These are phyloP conservation scores for Pezicula carpinea DNA, from an alignment of 2,329 filamentous ascomycete species.

Conservation along the genomic window DNA sequence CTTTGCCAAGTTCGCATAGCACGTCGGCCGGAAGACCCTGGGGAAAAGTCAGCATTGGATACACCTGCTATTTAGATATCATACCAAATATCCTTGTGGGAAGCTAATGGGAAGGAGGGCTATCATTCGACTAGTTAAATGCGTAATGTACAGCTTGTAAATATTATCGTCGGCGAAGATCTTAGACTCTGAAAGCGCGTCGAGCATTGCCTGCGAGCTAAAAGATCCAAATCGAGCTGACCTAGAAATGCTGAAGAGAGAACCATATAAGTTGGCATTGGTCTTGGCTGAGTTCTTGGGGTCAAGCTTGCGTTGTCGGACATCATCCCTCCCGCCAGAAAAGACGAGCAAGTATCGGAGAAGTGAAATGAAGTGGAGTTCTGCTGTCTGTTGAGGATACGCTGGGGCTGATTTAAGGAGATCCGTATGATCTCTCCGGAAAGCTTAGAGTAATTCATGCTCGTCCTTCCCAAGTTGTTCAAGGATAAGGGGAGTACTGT, in stretches of 20 bases:
- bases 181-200: slow-evolving; percentile 9
- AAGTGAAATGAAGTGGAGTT: slow-evolving; percentile 5
- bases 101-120: slow-evolving; percentile 1
- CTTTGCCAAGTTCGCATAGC: slow-evolving; percentile 1
- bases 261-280: slow-evolving; percentile 6
- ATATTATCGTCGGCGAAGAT: slow-evolving; percentile 4
- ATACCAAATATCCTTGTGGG: slow-evolving; percentile 6
- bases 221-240: slow-evolving; percentile 6
- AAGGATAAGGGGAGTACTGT: slow-evolving; percentile 4
- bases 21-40: slow-evolving; percentile 2
- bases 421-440: slow-evolving; percentile 6
- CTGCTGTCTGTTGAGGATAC: background rate
- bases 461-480: slow-evolving; percentile 9
- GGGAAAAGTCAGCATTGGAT: slow-evolving; percentile 3
- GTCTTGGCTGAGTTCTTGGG: slow-evolving; percentile 1
- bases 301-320: slow-evolving; percentile 3
- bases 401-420: slow-evolving; percentile 2
- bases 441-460: slow-evolving; percentile 7
- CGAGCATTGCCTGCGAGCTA: slow-evolving; percentile 6
- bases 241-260: slow-evolving; percentile 2
- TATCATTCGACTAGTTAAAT: slow-evolving; percentile 3
- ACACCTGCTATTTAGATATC: background rate
- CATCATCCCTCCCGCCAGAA: slow-evolving; percentile 1
- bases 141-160: slow-evolving; percentile 1
- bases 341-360: slow-evolving; percentile 2